Conservation (phyloP, 2,329 filamentous ascomycete species). For the Alternaria infectoria region DNA sequence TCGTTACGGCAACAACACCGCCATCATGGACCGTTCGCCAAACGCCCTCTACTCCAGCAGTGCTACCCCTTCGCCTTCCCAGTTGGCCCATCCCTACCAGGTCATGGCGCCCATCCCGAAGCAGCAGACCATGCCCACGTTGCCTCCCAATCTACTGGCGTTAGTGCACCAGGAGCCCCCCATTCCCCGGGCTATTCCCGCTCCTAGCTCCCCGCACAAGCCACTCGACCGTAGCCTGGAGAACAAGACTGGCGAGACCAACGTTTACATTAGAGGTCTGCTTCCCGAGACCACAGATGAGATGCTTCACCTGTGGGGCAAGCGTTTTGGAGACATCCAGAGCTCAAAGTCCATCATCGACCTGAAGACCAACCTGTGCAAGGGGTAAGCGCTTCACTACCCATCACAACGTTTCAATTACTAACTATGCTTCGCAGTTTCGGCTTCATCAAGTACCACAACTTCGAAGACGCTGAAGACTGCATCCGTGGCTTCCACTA, state of each 20-base stretch:
- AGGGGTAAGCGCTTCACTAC: conserved; percentile 69
- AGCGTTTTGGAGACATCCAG: conserved; percentile 90
- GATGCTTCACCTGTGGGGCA: conserved; percentile 79
- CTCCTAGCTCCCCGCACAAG: conserved; percentile 84
- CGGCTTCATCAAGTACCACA: conserved; percentile 94
- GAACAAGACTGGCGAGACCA: conserved; percentile 93
- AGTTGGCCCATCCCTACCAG: conserved; percentile 53
- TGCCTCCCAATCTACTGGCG: conserved; percentile 55
- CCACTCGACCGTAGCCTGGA: conserved; percentile 92
- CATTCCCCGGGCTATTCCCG: conserved; percentile 87
- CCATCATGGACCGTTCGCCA: conserved; percentile 58
- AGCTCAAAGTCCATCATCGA: conserved; percentile 99
- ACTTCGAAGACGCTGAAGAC: conserved; percentile 86
- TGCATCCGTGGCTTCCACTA: conserved; percentile 96
- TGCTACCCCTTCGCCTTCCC: conserved; percentile 58
- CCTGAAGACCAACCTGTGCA: conserved; percentile 89
- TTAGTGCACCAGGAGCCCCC: conserved; percentile 72
- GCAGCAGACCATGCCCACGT: conserved; percentile 46
- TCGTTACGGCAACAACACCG: conserved; percentile 52
- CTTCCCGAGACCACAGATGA: conserved; percentile 95
- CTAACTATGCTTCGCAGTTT: conserved; percentile 65
- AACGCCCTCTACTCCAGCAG: conserved; percentile 56
- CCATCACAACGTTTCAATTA: background rate
- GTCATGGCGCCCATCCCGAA: conserved; percentile 50
- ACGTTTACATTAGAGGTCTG: conserved; percentile 97